A percentile compares a stretch with the other conserved stretches of the same genome.
phyloP scores from a whole-genome alignment of 495 filamentous ascomycete species.

The Aspergillus heteromorphus region DNA sequence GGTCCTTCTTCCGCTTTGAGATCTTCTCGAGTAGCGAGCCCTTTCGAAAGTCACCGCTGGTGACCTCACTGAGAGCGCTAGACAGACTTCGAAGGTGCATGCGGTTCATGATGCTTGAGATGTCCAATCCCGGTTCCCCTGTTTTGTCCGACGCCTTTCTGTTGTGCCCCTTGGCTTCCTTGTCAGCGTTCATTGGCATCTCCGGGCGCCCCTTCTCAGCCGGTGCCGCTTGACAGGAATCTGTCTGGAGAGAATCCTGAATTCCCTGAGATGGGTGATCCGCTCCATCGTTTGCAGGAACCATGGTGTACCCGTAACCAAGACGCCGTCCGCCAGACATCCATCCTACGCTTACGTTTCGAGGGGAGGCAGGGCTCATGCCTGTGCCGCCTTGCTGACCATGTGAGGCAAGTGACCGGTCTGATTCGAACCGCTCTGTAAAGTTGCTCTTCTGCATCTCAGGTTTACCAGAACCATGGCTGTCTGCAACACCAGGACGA shows the following conservation, averaged over 20 bases:
- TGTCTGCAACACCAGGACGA: background rate
- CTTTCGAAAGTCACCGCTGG: slow-evolving; percentile 12
- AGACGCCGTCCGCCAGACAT: slow-evolving; percentile 40
- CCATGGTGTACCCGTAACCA: slow-evolving; percentile 39
- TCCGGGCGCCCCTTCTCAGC: background rate
- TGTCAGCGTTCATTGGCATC: background rate
- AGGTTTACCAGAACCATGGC: background rate
- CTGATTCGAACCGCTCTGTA: slow-evolving; percentile 25
- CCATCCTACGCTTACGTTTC: slow-evolving; percentile 42
- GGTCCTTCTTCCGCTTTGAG: slow-evolving; percentile 13
- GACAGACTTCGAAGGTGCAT: slow-evolving; percentile 10
- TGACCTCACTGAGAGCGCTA: slow-evolving; percentile 8
- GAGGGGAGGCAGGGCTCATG: slow-evolving; percentile 10
- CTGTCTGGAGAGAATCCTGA: background rate
- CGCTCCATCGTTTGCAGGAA: slow-evolving; percentile 19
- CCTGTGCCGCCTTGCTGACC: slow-evolving; percentile 4
- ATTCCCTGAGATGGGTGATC: background rate
- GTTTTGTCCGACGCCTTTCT: background rate
- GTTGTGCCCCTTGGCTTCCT: background rate
- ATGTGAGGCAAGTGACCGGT: slow-evolving; percentile 2
- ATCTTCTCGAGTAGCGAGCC: slow-evolving; percentile 27
- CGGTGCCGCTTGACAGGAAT: background rate
- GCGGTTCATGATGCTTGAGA: slow-evolving; percentile 11
- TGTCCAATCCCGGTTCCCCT: slow-evolving; percentile 7
- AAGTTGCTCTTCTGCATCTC: slow-evolving; percentile 19